Evolutionary conservation across 345 rosid species (phyloP), one percentile per base, ranked within the genome.

Genomic region (Dimocarpus longan): DNA sequence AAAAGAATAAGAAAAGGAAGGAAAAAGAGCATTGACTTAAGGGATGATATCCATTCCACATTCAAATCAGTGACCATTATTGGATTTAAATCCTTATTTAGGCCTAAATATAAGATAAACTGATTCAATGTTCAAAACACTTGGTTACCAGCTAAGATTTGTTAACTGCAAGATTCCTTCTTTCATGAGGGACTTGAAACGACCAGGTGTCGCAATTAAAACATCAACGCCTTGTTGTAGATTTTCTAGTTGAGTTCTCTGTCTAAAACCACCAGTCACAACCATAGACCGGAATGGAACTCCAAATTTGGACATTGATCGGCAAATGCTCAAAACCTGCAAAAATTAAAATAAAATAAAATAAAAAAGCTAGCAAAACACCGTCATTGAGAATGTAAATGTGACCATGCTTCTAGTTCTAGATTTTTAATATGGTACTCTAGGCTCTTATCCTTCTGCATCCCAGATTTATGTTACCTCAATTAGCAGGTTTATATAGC

Each of bases 181-280:
- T 52, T 88, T 90, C 79, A 93, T 79, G 9, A 95, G 88, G 87
- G 80, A 93, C 85, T 80, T 88, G 90, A 93, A 93, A 76, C 99
- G 98, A 83, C 99, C 98, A n/a, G 99, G 98, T 13, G 99, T 93
- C 71, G 93, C 98, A 66, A 93, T 92, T 82, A 93, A 84, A 75
- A 95, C 91, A 81, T 93, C 97, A 28, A 91, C 90, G 56, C 94
- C 96, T 78, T 86, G 92, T 80, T 92, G 88, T 62, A 95, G 87
- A 82, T 81, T 92, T 87, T 95, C 97, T 72, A 89, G 82, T 83
- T 95, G 98, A 57, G 99, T 93, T 84, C 84, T 91, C 84, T 93
- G 98, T 70, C 87, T 87, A 90, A 92, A 93, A 71, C 98, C 98
- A 76, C 97, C 99, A 0, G 97, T 95, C 78, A 87, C 93, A 74